phyloP scores from a whole-genome alignment of 2,329 filamentous ascomycete species.

The Calonectria hawksworthii region DNA sequence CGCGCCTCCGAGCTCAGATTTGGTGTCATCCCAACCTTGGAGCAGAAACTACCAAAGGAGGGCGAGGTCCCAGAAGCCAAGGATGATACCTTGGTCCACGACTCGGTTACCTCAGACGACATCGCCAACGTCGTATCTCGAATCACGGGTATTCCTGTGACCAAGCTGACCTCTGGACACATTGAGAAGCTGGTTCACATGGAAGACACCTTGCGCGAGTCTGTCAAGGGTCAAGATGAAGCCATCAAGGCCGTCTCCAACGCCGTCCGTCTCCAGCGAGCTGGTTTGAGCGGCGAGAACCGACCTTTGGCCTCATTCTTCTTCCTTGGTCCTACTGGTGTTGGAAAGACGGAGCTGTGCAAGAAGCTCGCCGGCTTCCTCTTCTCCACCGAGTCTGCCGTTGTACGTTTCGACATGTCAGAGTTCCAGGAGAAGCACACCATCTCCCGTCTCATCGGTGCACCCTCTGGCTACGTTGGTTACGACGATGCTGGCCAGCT shows the following conservation, averaged over 20 bases:
- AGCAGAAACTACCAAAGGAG: slow-evolving; percentile 85
- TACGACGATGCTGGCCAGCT: slow-evolving; percentile 98
- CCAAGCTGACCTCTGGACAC: slow-evolving; percentile 92
- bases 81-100: slow-evolving; percentile 80
- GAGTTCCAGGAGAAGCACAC: slow-evolving; percentile 99
- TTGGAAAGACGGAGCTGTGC: slow-evolving; percentile 97
- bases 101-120: slow-evolving; percentile 95
- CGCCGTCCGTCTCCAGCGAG: slow-evolving; percentile 93
- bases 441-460: slow-evolving; percentile 91
- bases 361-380: slow-evolving; percentile 95
- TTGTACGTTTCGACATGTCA: slow-evolving; percentile 96
- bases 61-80: slow-evolving; percentile 60
- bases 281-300: slow-evolving; percentile 92
- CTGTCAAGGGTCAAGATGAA: slow-evolving; percentile 93
- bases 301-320: slow-evolving; percentile 94
- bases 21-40: slow-evolving; percentile 84
- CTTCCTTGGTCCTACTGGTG: slow-evolving; percentile 96
- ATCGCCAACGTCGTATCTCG: slow-evolving; percentile 93
- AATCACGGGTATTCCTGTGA: slow-evolving; percentile 92
- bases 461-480: slow-evolving; percentile 93
- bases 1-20: slow-evolving; percentile 93
- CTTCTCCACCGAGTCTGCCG: slow-evolving; percentile 91
- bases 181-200: slow-evolving; percentile 96
- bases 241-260: slow-evolving; percentile 92
- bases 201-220: slow-evolving; percentile 88